phyloP scores from a whole-genome alignment of 2,329 filamentous ascomycete genomes.

The Fusarium bactridioides region DNA sequence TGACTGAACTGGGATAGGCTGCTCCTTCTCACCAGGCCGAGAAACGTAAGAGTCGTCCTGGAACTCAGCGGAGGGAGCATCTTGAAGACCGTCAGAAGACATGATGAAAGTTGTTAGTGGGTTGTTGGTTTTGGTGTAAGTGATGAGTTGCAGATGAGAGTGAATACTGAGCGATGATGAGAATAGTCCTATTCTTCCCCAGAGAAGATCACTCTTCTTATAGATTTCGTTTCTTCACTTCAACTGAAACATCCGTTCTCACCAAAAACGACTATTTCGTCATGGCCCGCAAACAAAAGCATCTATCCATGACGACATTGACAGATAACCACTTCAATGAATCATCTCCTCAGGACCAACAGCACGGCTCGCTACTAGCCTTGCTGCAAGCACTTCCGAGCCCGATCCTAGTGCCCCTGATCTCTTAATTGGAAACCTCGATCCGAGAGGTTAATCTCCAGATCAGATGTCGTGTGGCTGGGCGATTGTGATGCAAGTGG shows the following conservation, averaged over 20 bases:
- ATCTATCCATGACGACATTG: constrained; percentile 39
- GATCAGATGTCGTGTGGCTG: constrained; percentile 19
- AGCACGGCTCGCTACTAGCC: background rate
- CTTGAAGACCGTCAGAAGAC: constrained; percentile 22
- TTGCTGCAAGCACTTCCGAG: constrained; percentile 13
- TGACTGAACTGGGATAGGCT: constrained; percentile 31
- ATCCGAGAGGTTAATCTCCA: constrained; percentile 17
- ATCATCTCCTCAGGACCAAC: constrained; percentile 27
- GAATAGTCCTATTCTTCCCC: rapidly evolving
- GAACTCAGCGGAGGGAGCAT: constrained; percentile 17
- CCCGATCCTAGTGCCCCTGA: constrained; percentile 10
- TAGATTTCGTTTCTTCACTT: background rate
- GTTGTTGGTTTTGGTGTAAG: background rate
- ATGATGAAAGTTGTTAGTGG: constrained; percentile 3
- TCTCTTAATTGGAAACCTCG: background rate
- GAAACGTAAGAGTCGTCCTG: constrained; percentile 31
- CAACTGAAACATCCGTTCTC: background rate
- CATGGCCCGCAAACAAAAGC: constrained; percentile 10
- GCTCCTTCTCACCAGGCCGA: constrained; percentile 27
- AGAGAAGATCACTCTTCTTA: constrained; percentile 6
- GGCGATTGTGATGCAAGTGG: constrained; percentile 17
- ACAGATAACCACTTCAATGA: constrained; percentile 21
- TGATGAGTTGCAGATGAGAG: background rate
- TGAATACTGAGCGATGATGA: background rate
- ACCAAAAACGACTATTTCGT: background rate